Base-by-base conservation (phyloP, 441 rosid species). In the Euphorbia schlechtendalii region DNA sequence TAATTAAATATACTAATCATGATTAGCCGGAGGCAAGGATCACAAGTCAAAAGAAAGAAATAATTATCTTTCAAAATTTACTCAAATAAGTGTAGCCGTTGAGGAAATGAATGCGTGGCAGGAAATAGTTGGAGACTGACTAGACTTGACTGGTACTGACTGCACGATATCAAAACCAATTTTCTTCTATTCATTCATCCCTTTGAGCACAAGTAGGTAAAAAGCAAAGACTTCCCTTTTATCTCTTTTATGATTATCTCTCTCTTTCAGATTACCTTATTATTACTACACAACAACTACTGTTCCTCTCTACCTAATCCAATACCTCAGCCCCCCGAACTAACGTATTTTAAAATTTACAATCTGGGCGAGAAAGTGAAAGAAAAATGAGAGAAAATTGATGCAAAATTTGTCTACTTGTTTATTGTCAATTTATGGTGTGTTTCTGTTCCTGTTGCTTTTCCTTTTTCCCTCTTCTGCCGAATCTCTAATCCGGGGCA, bases 141-240 rank as follows among this genome's bases (percentile, higher is more conserved):
- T 58, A 30, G 40, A 66, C 66, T 61, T 74, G 73, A 77, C 73
- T 57, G 63, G 25, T 70, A 73, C 78, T 64, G 77, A 80, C 81
- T 56, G 32, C 28, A 76, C 59, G 66, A 21, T 71, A 82, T 74
- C 60, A 69, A 21, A 72, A 64, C 80, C 48, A 5, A 49, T 70
- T 72, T 30, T 70, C 64, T 63, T n/a, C n/a, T n/a, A n/a, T 56
- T 79, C 38, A 69, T 65, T 72, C 56, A 62, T 25, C 77, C 36
- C 59, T 71, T 64, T 58, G 10, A 1, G 8, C 22, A 24, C 69
- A 69, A 80, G 85, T 78, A 32, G 85, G 89, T 86, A 81, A 71
- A 86, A 87, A 79, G 89, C 88, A 81, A 80, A 72, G 72, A 21
- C 68, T 1, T 64, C 11, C 56, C 3, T 62, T 56, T 70, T 34